Base-by-base conservation (phyloP, 1,284 basidiomycete genomes). In the Ceratobasidium sp. region DNA sequence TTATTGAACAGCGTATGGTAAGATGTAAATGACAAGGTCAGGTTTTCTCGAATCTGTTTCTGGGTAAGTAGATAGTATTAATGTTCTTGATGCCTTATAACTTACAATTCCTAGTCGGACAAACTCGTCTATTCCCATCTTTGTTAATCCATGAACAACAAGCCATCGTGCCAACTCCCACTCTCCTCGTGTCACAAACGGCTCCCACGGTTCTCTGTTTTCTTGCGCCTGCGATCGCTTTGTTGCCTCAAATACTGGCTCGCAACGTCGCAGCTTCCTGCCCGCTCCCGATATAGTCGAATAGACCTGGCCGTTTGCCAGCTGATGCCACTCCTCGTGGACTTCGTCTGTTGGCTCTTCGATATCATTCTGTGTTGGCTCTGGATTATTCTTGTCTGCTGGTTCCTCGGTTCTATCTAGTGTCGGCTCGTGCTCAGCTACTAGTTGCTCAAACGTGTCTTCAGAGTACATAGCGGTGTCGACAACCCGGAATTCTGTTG, bases 1-100 rank as follows among this genome's bases (percentile, higher is more conserved):
- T 54, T 52, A n/a, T 77, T 47, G 6, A 75, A 63, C 41, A 79
- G 76, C 0, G 63, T 49, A 9, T 76, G 52, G 2, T 76, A 78
- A 52, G 75, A 77, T 5, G 61, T 46, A 35, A 77, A 78, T 9
- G 77, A 76, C 1, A 76, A 73, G 1, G 54, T 28, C 26, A 41
- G 13, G 43, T 72, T 58, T 9, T 74, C 35, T 30, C 72, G 59
- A 28, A 76, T 74, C 76, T 79, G 57, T n/a, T n/a, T n/a, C n/a
- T 26, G 9, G 14, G 23, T 11, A 38, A 38, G 35, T 38, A 11
- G 4, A 5, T 38, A 38, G 6, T 38, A 4, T 11, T 38, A 38
- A 11, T 4, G 11, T 38, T 5, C 35, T 11, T 38, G 35, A 5
- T 11, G 11, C 11, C 11, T 38, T 38, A 5, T 4, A 5, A 38